Evolutionary conservation across 768 basidiomycete genomes (phyloP).

Genomic region (Tremella mesenterica): DNA sequence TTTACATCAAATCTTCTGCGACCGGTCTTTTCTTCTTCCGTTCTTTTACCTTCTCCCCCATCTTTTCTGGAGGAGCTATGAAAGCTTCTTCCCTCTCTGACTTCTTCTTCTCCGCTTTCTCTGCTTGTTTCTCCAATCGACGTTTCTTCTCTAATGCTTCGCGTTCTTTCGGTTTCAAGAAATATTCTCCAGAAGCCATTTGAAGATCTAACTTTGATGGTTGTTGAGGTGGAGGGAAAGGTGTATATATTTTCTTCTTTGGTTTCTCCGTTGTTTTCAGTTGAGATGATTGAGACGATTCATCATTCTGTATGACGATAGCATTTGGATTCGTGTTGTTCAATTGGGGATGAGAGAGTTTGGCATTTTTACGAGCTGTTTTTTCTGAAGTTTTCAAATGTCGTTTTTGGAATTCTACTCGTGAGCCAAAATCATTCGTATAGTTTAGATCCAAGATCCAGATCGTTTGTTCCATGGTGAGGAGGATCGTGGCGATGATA

Average conservation of each 20-base stretch:
- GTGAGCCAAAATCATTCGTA: background rate
- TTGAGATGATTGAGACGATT: background rate
- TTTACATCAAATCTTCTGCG: slow-evolving; percentile 9
- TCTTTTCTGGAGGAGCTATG: slow-evolving; percentile 72
- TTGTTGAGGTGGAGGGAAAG: slow-evolving; percentile 89
- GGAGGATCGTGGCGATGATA: background rate
- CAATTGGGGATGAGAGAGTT: slow-evolving; percentile 44
- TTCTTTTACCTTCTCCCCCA: slow-evolving; percentile 66
- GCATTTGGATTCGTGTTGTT: slow-evolving; percentile 49
- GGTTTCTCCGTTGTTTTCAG: slow-evolving; percentile 43
- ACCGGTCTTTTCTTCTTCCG: slow-evolving; percentile 53
- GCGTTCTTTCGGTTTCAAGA: slow-evolving; percentile 85
- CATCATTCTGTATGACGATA: background rate
- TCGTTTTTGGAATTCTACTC: slow-evolving; percentile 68
- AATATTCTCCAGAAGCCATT: slow-evolving; percentile 95
- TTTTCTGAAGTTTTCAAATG: slow-evolving; percentile 92
- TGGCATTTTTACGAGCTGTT: slow-evolving; percentile 80
- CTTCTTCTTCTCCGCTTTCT: slow-evolving; percentile 59
- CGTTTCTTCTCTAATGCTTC: slow-evolving; percentile 62
- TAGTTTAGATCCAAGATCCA: background rate
- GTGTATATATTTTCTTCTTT: slow-evolving; percentile 90
- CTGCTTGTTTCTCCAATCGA: slow-evolving; percentile 76
- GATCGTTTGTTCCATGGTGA: background rate
- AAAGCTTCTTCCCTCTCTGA: slow-evolving; percentile 80
- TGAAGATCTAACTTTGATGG: slow-evolving; percentile 93